Percentiles rank a stretch among this genome's conserved stretches.
These are phyloP conservation scores for Phyllosticta capitalensis DNA, from an alignment of 2,329 filamentous ascomycete species.

Conservation along the genomic window DNA sequence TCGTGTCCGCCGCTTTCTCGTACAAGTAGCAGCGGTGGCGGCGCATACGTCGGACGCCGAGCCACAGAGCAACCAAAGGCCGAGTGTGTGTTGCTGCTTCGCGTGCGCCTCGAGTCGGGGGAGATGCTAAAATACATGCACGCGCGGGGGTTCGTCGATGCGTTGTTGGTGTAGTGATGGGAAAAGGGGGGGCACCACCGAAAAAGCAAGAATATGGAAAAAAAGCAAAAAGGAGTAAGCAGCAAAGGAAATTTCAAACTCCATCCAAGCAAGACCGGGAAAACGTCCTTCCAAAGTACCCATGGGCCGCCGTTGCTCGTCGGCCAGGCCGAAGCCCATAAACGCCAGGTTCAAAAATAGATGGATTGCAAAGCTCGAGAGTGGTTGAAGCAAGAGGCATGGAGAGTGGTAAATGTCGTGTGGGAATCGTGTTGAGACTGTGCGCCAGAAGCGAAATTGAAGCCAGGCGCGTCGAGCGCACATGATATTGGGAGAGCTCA, in stretches of 20 bases:
- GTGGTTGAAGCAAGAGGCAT: conserved; percentile 4
- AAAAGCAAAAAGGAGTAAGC: neutral
- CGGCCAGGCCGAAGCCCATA: neutral
- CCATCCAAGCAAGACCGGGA: neutral
- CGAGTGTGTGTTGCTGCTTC: neutral
- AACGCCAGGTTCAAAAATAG: neutral
- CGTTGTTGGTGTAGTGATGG: neutral
- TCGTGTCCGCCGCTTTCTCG: neutral
- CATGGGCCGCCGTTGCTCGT: neutral
- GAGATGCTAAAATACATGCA: conserved; percentile 10
- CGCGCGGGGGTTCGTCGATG: conserved; percentile 8
- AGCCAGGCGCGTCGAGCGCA: neutral
- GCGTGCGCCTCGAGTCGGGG: neutral
- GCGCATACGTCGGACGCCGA: neutral
- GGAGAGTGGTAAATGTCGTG: neutral
- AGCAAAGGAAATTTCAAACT: neutral
- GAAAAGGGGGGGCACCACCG: neutral
- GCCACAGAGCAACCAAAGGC: neutral
- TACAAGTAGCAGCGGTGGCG: neutral
- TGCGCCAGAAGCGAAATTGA: neutral
- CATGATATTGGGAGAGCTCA: neutral
- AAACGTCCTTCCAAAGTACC: neutral
- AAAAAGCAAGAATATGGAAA: conserved; percentile 7
- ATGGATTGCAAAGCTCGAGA: neutral
- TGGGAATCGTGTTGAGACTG: neutral